Percentiles rank a stretch among this genome's conserved stretches.
Evolutionary conservation across 345 rosid species (phyloP).

Genomic region (Cochlearia excelsa): DNA sequence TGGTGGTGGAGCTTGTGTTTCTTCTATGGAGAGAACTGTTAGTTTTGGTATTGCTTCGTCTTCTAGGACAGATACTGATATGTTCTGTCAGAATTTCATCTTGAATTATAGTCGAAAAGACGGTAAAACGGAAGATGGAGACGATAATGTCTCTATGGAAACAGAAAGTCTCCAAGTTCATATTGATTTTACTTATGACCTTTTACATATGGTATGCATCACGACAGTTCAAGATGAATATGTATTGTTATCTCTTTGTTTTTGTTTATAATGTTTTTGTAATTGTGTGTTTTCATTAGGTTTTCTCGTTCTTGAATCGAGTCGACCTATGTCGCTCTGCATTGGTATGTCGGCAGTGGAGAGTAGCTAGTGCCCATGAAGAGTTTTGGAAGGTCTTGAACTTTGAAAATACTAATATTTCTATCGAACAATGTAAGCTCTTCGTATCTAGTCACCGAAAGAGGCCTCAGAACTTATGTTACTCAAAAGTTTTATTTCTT

Average conservation of each 20-base stretch:
- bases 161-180: constrained; percentile 58
- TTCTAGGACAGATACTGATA: constrained; percentile 39
- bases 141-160: constrained; percentile 44
- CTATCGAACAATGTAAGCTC: constrained; percentile 81
- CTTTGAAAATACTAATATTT: constrained; percentile 73
- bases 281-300: constrained; percentile 42
- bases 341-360: constrained; percentile 94
- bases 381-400: constrained; percentile 93
- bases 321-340: constrained; percentile 80
- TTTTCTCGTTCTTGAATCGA: constrained; percentile 83
- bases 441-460: background rate
- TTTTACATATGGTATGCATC: constrained; percentile 74
- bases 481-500: constrained; percentile 11
- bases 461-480: background rate
- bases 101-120: constrained; percentile 53
- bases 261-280: background rate
- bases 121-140: constrained; percentile 48
- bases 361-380: constrained; percentile 89
- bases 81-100: constrained; percentile 56
- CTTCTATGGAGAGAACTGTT: constrained; percentile 35
- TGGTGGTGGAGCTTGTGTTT: constrained; percentile 41
- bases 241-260: background rate
- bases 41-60: constrained; percentile 39
- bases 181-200: constrained; percentile 93
- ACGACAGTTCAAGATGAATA: background rate